phyloP scores from a whole-genome alignment of 352 stramenopile genomes.

The Phytophthora lateralis region DNA sequence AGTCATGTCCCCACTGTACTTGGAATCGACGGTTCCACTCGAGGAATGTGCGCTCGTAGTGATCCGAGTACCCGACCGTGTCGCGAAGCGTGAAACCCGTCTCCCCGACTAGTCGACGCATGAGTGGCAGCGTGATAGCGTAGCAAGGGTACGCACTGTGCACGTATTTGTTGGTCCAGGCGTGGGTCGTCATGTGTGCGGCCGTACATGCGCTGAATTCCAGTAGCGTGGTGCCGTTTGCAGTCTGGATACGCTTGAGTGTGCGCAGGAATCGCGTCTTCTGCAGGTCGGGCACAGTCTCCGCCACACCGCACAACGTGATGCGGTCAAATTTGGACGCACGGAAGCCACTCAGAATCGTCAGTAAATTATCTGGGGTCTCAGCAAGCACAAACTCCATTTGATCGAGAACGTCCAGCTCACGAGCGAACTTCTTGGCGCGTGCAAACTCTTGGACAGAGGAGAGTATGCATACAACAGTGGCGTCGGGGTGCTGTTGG shows the following conservation, averaged over 20 bases:
- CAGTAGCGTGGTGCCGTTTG: conserved; percentile 58
- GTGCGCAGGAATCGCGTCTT: conserved; percentile 62
- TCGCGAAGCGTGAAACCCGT: conserved; percentile 72
- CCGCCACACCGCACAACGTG: conserved; percentile 57
- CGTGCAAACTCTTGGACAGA: conserved; percentile 63
- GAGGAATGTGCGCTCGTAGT: conserved; percentile 87
- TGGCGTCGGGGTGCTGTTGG: conserved; percentile 49
- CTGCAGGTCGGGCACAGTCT: conserved; percentile 51
- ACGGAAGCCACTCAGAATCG: conserved; percentile 55
- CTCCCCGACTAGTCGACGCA: conserved; percentile 50
- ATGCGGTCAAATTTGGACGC: conserved; percentile 76
- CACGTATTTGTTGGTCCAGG: conserved; percentile 89
- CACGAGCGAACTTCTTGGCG: conserved; percentile 62
- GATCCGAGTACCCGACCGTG: conserved; percentile 67
- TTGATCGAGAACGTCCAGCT: conserved; percentile 62
- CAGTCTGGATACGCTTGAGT: conserved; percentile 64
- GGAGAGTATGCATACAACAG: conserved; percentile 60
- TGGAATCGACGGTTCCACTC: conserved; percentile 88
- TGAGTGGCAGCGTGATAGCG: conserved; percentile 53
- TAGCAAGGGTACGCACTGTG: conserved; percentile 66
- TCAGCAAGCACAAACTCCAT: conserved; percentile 79
- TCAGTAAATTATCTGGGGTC: conserved; percentile 64
- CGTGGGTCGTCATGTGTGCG: conserved; percentile 69
- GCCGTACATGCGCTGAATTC: conserved; percentile 74
- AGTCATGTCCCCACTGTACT: conserved; percentile 46